Percentiles rank a stretch among this genome's conserved stretches.
Conservation (phyloP, 2,329 filamentous ascomycete species). For the Chrysoporthe deuterocubensis region DNA sequence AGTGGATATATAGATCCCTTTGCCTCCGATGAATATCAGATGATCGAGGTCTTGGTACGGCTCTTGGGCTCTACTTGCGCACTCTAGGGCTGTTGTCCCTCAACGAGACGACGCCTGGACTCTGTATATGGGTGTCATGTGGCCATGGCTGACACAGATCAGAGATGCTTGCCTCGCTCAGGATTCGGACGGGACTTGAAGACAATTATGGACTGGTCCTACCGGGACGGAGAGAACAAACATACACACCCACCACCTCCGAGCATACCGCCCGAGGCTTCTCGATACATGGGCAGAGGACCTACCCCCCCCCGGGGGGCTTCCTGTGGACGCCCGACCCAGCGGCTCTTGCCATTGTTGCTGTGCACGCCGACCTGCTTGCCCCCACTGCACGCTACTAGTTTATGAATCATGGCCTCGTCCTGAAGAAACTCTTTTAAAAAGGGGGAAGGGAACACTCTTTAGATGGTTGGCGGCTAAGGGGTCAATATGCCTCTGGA, state of each 20-base stretch:
- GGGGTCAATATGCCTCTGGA: not conserved
- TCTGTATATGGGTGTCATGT: not conserved
- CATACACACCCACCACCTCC: not conserved
- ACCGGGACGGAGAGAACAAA: not conserved
- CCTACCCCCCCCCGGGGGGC: no score
- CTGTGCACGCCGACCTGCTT: no score
- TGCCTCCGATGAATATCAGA: not conserved
- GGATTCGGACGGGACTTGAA: not conserved
- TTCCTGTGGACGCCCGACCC: no score
- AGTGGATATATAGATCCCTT: not conserved
- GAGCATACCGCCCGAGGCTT: not conserved
- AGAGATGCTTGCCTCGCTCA: conserved; percentile 2
- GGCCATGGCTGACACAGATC: not conserved
- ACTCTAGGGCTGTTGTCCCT: not conserved
- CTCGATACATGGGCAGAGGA: no score
- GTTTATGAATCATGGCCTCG: no score
- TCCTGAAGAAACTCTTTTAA: no score
- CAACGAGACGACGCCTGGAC: not conserved
- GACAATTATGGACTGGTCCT: not conserved
- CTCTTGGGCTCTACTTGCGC: not conserved
- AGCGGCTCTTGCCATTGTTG: no score
- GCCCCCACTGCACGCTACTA: no score
- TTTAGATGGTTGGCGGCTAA: no score
- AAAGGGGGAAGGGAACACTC: no score
- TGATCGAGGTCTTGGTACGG: not conserved